Evolutionary conservation across 2,329 filamentous ascomycete genomes (phyloP).

Genomic region (Daldinia eschscholtzii): DNA sequence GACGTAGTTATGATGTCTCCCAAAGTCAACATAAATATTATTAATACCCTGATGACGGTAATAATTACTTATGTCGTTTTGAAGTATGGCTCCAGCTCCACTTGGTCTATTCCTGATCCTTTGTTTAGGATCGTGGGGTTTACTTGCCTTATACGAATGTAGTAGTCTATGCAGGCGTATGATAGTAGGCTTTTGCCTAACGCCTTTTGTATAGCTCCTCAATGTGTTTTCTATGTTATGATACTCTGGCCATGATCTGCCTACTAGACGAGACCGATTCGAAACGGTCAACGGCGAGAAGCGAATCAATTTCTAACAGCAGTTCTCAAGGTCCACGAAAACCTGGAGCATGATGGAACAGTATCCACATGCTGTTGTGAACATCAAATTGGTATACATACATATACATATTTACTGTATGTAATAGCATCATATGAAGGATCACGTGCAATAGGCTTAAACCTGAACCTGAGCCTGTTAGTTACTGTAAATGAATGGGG

Average conservation of each 20-base stretch:
- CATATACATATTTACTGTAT: slow-evolving; percentile 19
- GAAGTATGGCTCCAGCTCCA: neutral
- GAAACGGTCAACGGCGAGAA: slow-evolving; percentile 21
- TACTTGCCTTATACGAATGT: neutral
- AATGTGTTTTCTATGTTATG: slow-evolving; percentile 6
- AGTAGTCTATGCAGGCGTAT: neutral
- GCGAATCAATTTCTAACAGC: slow-evolving; percentile 12
- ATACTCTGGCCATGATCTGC: slow-evolving; percentile 18
- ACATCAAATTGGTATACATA: slow-evolving; percentile 13
- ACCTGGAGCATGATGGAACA: slow-evolving; percentile 4
- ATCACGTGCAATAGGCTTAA: slow-evolving; percentile 31
- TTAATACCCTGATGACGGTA: neutral
- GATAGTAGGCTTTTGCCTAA: neutral
- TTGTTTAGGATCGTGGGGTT: slow-evolving; percentile 1
- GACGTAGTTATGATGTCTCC: neutral
- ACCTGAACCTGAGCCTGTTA: slow-evolving; percentile 17
- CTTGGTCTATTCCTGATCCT: neutral
- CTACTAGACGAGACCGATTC: slow-evolving; percentile 17
- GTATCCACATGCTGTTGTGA: slow-evolving; percentile 24
- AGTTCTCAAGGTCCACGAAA: slow-evolving; percentile 13
- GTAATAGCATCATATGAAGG: slow-evolving; percentile 18
- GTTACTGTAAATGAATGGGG: neutral
- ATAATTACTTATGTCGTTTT: neutral
- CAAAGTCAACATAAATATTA: neutral
- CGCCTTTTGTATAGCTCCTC: slow-evolving; percentile 1